Evolutionary conservation across 148 eudicot species (phyloP).

Genomic region (Dianthus caryophyllus): DNA sequence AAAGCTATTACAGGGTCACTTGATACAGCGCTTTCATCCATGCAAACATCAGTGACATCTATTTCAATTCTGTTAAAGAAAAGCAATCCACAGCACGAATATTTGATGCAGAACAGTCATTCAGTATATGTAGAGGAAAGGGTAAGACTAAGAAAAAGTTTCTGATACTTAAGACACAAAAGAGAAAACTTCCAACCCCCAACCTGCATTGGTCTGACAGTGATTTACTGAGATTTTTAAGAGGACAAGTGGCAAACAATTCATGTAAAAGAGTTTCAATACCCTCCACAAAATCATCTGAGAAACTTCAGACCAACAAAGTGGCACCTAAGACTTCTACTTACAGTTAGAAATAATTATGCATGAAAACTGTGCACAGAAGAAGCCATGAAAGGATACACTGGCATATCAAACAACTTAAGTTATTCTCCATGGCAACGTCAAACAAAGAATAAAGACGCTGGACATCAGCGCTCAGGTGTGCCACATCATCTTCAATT

Average conservation of each 20-base stretch:
- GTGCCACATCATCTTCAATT: conserved; percentile 47
- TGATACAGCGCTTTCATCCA: conserved; percentile 98
- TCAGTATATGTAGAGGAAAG: not conserved
- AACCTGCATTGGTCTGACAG: conserved; percentile 1
- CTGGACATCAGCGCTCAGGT: conserved; percentile 62
- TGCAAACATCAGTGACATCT: conserved; percentile 98
- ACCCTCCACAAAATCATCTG: not conserved
- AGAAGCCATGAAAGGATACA: conserved; percentile 61
- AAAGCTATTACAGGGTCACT: conserved; percentile 93
- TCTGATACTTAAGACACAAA: not conserved
- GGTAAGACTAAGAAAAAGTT: not conserved
- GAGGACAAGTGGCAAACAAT: not conserved
- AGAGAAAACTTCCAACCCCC: not conserved
- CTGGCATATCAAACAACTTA: conserved; percentile 79
- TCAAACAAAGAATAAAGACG: conserved; percentile 88
- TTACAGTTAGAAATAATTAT: not conserved
- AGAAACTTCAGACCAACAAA: not conserved
- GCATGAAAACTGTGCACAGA: not conserved
- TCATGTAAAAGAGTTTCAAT: not conserved
- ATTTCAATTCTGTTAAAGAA: conserved; percentile 50
- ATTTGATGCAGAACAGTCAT: not conserved
- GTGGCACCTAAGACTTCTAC: not conserved
- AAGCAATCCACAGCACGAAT: conserved; percentile 17
- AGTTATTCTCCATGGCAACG: conserved; percentile 81
- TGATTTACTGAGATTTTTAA: not conserved